Evolutionary conservation across 2,329 filamentous ascomycete genomes (phyloP).

Genomic region (Colletotrichum sp.): DNA sequence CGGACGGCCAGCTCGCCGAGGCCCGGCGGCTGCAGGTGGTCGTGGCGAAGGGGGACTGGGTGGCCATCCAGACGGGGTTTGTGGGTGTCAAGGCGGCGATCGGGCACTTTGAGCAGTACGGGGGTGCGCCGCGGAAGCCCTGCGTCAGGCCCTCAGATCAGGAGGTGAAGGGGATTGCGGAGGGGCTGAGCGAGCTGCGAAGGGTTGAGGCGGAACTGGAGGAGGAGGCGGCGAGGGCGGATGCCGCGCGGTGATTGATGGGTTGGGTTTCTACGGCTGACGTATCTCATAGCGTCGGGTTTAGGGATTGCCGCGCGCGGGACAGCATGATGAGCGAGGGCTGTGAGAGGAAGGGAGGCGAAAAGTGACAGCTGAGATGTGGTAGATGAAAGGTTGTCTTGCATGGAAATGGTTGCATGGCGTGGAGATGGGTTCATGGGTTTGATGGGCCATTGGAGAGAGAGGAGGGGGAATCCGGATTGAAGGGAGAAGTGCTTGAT

Average conservation of each 20-base stretch:
- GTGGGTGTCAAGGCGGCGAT: conserved; percentile 53
- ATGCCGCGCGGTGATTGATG: background rate
- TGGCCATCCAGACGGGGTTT: conserved; percentile 53
- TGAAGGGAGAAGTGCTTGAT: background rate
- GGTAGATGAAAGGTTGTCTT: background rate
- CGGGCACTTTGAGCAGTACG: conserved; percentile 43
- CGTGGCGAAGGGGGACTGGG: conserved; percentile 51
- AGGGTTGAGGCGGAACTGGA: conserved; percentile 36
- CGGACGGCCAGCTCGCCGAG: conserved; percentile 59
- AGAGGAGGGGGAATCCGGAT: background rate
- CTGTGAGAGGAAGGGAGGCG: background rate
- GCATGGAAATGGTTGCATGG: background rate
- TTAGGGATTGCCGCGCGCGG: background rate
- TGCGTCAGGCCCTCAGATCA: conserved; percentile 39
- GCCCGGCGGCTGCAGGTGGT: conserved; percentile 56
- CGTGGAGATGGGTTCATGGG: background rate
- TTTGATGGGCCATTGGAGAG: background rate
- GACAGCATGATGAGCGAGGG: background rate
- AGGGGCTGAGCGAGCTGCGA: conserved; percentile 40
- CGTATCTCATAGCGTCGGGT: background rate
- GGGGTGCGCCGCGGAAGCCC: conserved; percentile 43
- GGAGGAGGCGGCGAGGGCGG: conserved; percentile 1
- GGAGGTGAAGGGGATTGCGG: conserved; percentile 36
- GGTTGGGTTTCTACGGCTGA: background rate
- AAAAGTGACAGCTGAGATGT: background rate